A percentile compares a stretch with the other conserved stretches of the same genome.
Evolutionary conservation across 2,329 filamentous ascomycete species (phyloP).

Genomic region (Fusarium coicis): DNA sequence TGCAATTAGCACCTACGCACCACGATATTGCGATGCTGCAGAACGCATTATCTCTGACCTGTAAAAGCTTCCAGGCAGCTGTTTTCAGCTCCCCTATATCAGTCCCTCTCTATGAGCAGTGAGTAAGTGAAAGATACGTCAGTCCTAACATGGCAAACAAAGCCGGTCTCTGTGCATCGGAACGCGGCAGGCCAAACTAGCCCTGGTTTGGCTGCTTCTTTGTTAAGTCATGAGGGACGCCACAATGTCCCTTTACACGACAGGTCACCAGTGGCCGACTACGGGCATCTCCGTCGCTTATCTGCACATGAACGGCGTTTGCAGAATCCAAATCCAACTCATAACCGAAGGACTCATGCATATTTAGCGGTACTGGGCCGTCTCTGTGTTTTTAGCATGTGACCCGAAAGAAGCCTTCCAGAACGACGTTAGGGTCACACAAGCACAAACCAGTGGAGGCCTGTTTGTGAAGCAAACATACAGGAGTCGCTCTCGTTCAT

Average conservation of each 20-base stretch:
- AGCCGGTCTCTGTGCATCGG: constrained; percentile 6
- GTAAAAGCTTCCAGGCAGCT: neutral
- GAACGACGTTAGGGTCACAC: constrained; percentile 29
- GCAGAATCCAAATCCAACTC: constrained; percentile 1
- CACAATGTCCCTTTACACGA: constrained; percentile 30
- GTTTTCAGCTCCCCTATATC: neutral
- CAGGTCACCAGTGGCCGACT: constrained; percentile 14
- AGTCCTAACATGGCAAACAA: constrained; percentile 21
- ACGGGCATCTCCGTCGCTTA: constrained; percentile 45
- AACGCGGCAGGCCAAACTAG: constrained; percentile 13
- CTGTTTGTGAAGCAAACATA: constrained; percentile 11
- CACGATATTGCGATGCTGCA: neutral
- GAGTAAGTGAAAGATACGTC: neutral
- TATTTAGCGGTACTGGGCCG: constrained; percentile 1
- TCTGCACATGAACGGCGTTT: constrained; percentile 36
- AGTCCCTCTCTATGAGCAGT: neutral
- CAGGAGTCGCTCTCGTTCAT: constrained; percentile 2
- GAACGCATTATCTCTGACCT: neutral
- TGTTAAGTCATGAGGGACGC: constrained; percentile 20
- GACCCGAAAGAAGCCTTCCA: constrained; percentile 37
- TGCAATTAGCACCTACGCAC: neutral
- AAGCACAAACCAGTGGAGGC: constrained; percentile 2
- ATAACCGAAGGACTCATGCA: constrained; percentile 7
- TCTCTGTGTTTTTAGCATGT: constrained; percentile 6
- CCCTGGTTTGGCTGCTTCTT: neutral